Conservation (phyloP, 2,329 filamentous ascomycete species). For the Exserohilum rostratum region DNA sequence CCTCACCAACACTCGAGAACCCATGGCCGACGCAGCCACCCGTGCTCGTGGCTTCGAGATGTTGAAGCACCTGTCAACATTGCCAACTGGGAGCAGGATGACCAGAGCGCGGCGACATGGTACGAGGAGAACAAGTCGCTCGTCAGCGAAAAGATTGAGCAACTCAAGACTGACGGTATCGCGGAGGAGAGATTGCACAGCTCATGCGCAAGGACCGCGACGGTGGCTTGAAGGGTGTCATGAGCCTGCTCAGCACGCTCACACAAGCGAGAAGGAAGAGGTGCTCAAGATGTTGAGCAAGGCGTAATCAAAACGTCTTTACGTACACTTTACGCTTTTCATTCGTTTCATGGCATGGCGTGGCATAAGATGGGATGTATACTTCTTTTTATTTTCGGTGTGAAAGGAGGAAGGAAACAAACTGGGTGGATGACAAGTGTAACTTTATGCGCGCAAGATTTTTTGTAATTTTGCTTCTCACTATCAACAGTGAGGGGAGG, state of each 20-base stretch:
- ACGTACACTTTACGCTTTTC: constrained; percentile 6
- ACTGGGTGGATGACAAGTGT: constrained; percentile 7
- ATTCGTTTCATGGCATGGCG: constrained; percentile 11
- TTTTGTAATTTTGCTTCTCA: constrained; percentile 8
- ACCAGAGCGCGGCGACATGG: constrained; percentile 87
- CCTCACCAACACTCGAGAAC: constrained; percentile 50
- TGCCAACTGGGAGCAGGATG: constrained; percentile 75
- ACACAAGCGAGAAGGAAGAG: constrained; percentile 85
- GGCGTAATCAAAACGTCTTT: constrained; percentile 39
- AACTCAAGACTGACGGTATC: constrained; percentile 76
- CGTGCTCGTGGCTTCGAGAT: constrained; percentile 74
- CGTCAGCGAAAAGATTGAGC: constrained; percentile 83
- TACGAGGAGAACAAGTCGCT: constrained; percentile 92
- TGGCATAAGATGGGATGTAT: constrained; percentile 13
- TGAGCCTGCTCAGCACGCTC: constrained; percentile 85
- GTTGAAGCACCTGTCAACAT: constrained; percentile 83
- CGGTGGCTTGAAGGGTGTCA: constrained; percentile 80
- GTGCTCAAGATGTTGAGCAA: constrained; percentile 65
- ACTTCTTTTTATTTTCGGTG: constrained; percentile 1
- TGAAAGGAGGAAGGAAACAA: not conserved
- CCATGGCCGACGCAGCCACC: constrained; percentile 50
- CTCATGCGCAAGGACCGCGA: constrained; percentile 70
- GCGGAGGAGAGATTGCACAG: constrained; percentile 74
- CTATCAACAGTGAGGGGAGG: constrained; percentile 1
- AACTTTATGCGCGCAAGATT: constrained; percentile 8